Conservation (phyloP, 2,329 filamentous ascomycete species). For the Seiridium cupressi region DNA sequence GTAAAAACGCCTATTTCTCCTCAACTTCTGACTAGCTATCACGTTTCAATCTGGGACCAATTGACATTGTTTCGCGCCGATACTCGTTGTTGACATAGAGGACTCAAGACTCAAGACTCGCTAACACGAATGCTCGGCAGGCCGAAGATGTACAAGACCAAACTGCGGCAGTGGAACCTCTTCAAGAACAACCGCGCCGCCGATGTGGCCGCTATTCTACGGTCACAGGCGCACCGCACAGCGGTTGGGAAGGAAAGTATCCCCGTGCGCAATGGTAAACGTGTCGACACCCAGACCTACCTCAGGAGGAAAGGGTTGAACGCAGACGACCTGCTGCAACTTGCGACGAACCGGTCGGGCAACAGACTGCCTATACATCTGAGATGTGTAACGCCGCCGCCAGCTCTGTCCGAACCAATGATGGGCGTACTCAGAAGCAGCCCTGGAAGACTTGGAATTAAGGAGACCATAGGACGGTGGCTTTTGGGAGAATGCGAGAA, state of each 20-base stretch:
- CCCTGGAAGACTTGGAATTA: slow-evolving; percentile 21
- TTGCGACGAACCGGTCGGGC: slow-evolving; percentile 12
- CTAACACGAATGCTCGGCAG: slow-evolving; percentile 2
- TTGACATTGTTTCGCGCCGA: background rate
- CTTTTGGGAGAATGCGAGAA: slow-evolving; percentile 13
- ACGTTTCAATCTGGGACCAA: background rate
- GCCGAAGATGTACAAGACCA: slow-evolving; percentile 30
- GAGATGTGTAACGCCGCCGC: slow-evolving; percentile 21
- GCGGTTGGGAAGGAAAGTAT: slow-evolving; percentile 26
- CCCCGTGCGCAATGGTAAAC: slow-evolving; percentile 24
- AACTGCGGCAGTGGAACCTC: slow-evolving; percentile 28
- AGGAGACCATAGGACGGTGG: slow-evolving; percentile 15
- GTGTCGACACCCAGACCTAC: slow-evolving; percentile 23
- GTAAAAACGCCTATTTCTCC: slow-evolving; percentile 15
- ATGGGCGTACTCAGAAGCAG: slow-evolving; percentile 10
- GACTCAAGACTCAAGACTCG: no score
- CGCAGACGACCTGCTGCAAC: slow-evolving; percentile 21
- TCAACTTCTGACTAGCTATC: background rate
- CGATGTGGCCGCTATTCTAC: slow-evolving; percentile 26
- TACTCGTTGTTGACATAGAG: no score
- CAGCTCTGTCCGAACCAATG: slow-evolving; percentile 12
- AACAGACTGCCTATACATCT: slow-evolving; percentile 23
- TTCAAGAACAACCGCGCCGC: slow-evolving; percentile 29
- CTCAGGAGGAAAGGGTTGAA: slow-evolving; percentile 25
- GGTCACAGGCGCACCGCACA: slow-evolving; percentile 20